Evolutionary conservation across 2,329 filamentous ascomycete genomes (phyloP).

Genomic region (Ilyonectria destructans): DNA sequence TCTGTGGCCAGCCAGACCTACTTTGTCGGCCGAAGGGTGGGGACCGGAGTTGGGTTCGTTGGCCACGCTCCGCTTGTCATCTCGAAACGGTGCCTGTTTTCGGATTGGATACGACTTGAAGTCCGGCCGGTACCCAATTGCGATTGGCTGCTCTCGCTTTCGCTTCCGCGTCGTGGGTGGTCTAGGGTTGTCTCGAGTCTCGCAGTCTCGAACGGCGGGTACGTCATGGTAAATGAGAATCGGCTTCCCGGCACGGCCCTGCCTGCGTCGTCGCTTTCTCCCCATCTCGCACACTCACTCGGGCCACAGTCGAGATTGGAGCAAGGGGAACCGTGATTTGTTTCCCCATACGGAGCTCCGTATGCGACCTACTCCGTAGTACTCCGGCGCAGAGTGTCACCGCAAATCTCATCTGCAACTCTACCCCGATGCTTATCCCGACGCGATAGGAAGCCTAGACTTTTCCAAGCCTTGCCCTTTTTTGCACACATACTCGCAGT

Average conservation of each 20-base stretch:
- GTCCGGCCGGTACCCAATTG: conserved; percentile 1
- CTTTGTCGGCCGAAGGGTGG: conserved; percentile 29
- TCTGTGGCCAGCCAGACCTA: background rate
- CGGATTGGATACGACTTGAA: conserved; percentile 17
- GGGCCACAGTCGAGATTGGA: background rate
- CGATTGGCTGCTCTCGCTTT: conserved; percentile 22
- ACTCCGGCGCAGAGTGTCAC: conserved; percentile 1
- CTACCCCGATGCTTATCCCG: conserved; percentile 26
- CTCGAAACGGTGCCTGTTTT: conserved; percentile 47
- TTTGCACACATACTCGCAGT: background rate
- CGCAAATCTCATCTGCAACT: conserved; percentile 7
- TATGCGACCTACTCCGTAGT: background rate
- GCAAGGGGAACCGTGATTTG: conserved; percentile 12
- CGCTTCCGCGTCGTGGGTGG: conserved; percentile 4
- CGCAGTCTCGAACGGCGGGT: conserved; percentile 12
- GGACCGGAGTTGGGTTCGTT: conserved; percentile 28
- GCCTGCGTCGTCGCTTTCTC: background rate
- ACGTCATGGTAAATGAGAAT: conserved; percentile 27
- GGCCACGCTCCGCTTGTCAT: conserved; percentile 8
- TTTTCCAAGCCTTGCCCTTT: conserved; percentile 25
- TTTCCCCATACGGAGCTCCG: background rate
- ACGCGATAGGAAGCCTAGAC: background rate
- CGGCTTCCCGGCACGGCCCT: conserved; percentile 38
- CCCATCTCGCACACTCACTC: background rate
- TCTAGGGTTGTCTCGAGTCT: conserved; percentile 17